These are phyloP conservation scores for Exophiala sp. DNA, from an alignment of 2,329 filamentous ascomycete genomes.

Conservation along the genomic window DNA sequence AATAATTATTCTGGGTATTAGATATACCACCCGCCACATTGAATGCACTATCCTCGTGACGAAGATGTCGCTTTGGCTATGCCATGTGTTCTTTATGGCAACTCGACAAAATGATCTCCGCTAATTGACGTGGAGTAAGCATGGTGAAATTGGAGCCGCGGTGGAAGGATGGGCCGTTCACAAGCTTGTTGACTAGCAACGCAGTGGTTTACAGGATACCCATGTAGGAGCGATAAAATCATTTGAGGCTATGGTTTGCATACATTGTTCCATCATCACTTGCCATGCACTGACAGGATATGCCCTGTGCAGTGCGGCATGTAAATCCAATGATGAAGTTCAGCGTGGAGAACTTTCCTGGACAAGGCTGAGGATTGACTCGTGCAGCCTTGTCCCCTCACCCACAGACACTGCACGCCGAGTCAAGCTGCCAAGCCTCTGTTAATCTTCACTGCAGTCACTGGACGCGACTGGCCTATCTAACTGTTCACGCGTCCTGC, in stretches of 20 bases:
- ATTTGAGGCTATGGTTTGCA: neutral
- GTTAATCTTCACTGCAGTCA: neutral
- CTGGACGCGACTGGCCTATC: neutral
- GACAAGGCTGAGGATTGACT: neutral
- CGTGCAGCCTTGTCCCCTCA: neutral
- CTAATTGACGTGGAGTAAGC: neutral
- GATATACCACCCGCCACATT: conserved; percentile 3
- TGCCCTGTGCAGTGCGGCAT: neutral
- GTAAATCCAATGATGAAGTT: neutral
- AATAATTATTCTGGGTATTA: conserved; percentile 22
- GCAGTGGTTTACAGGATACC: conserved; percentile 1
- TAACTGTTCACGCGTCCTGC: neutral
- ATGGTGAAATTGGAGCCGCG: neutral
- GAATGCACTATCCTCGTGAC: neutral
- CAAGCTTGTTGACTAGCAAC: neutral
- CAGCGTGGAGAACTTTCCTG: no score
- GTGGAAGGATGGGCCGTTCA: neutral
- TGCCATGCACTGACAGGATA: neutral
- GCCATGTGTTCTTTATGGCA: neutral
- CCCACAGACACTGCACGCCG: no score
- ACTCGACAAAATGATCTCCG: no score
- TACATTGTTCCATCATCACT: neutral
- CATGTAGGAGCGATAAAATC: neutral
- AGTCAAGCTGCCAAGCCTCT: neutral
- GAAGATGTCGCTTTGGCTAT: neutral